Conservation (phyloP, 1,139 yeast species). For the Protomyces pachydermus region DNA sequence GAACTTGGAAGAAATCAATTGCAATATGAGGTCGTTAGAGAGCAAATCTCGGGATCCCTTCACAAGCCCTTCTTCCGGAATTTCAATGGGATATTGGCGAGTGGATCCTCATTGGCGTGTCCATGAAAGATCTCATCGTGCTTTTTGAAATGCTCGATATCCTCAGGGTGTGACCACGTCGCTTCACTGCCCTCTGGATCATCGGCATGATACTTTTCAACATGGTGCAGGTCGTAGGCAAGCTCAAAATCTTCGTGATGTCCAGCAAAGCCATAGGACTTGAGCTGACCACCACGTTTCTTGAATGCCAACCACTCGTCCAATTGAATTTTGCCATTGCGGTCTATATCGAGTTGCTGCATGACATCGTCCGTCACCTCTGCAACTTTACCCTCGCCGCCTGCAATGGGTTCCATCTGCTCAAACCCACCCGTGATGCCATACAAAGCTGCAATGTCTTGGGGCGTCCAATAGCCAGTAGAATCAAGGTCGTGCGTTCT, state of each 20-base stretch:
- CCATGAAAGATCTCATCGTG: slow-evolving; percentile 29
- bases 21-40: too few relatives aligned
- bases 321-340: slow-evolving; percentile 57
- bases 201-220: slow-evolving; percentile 79
- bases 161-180: slow-evolving; percentile 34
- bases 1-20: too few relatives aligned
- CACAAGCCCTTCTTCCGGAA: slow-evolving; percentile 2
- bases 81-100: slow-evolving; percentile 22
- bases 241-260: slow-evolving; percentile 88
- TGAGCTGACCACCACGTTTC: slow-evolving; percentile 63
- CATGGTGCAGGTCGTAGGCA: slow-evolving; percentile 58
- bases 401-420: slow-evolving; percentile 34
- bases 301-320: slow-evolving; percentile 71
- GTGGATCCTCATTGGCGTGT: slow-evolving; percentile 11
- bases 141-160: slow-evolving; percentile 30
- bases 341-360: slow-evolving; percentile 56
- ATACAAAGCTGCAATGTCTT: slow-evolving; percentile 72
- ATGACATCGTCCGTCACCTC: slow-evolving; percentile 55
- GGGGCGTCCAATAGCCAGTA: slow-evolving; percentile 41
- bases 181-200: slow-evolving; percentile 33
- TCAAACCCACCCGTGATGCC: slow-evolving; percentile 57
- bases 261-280: slow-evolving; percentile 92
- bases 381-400: slow-evolving; percentile 30
- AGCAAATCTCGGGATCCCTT: background rate
- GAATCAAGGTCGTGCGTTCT: slow-evolving; percentile 67